Conservation (phyloP, 441 rosid species). For the Kokia cookei region DNA sequence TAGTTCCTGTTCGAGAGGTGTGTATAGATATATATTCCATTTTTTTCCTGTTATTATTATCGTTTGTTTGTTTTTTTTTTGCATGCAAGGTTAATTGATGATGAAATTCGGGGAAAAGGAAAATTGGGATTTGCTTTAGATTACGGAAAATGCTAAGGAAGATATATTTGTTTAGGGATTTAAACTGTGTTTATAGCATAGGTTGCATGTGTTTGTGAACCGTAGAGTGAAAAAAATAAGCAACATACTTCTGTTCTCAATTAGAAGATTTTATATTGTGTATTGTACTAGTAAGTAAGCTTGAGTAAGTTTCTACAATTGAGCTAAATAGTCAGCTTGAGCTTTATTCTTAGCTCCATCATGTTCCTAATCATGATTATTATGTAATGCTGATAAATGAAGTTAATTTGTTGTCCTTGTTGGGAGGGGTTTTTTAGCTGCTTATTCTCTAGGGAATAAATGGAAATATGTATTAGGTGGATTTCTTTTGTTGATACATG, state of each 20-base stretch:
- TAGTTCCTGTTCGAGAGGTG: slow-evolving; percentile 26
- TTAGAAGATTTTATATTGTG: not conserved
- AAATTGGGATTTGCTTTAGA: not conserved
- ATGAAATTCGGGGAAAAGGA: not conserved
- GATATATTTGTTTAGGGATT: not conserved
- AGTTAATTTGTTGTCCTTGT: not conserved
- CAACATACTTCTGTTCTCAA: not conserved
- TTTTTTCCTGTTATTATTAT: not conserved
- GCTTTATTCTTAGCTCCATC: not conserved
- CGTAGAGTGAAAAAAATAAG: not conserved
- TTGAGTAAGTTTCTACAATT: not conserved
- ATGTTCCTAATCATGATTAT: not conserved
- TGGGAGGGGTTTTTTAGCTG: not conserved
- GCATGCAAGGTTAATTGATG: not conserved
- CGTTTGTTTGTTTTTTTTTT: not conserved
- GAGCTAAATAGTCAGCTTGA: not conserved
- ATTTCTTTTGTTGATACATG: not conserved
- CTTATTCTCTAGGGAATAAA: not conserved
- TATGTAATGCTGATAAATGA: not conserved
- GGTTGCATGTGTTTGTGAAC: not conserved
- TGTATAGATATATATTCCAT: not conserved
- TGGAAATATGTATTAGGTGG: not conserved
- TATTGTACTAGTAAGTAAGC: not conserved
- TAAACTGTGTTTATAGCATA: not conserved
- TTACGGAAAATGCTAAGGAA: not conserved